phyloP scores from a whole-genome alignment of 1,284 basidiomycete species.

The Ustilago sp. region DNA sequence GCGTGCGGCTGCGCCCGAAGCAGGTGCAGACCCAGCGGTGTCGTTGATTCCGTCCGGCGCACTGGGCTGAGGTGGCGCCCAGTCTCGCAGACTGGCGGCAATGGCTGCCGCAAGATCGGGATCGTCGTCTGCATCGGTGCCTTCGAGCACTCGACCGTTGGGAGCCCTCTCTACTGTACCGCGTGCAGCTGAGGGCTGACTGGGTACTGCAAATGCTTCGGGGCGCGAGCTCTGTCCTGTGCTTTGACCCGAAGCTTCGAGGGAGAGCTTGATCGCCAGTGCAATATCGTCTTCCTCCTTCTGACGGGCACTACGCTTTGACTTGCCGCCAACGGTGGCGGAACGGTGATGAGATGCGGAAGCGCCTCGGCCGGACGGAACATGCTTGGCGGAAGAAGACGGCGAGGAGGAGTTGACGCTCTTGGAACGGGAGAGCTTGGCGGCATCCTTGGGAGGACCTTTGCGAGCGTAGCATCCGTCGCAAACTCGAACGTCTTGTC shows the following conservation, averaged over 20 bases:
- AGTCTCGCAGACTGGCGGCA: constrained; percentile 89
- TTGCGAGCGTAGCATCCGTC: constrained; percentile 77
- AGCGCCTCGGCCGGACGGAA: constrained; percentile 54
- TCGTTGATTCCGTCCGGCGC: constrained; percentile 54
- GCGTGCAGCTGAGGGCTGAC: constrained; percentile 71
- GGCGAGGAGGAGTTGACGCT: constrained; percentile 32
- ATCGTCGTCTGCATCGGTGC: constrained; percentile 84
- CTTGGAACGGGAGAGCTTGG: constrained; percentile 51
- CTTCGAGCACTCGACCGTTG: constrained; percentile 60
- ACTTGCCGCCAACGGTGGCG: constrained; percentile 60
- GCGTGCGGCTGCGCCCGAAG: constrained; percentile 1
- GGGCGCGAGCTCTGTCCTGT: constrained; percentile 73
- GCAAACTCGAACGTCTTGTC: constrained; percentile 92
- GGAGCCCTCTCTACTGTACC: constrained; percentile 68
- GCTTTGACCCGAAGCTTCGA: constrained; percentile 71
- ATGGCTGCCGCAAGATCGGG: constrained; percentile 93
- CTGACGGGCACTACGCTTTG: constrained; percentile 70
- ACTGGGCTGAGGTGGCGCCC: constrained; percentile 58
- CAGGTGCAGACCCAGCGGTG: constrained; percentile 13
- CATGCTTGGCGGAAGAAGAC: constrained; percentile 34
- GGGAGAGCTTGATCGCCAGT: constrained; percentile 89
- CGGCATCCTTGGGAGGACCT: constrained; percentile 54
- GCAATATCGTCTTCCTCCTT: constrained; percentile 87
- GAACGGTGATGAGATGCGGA: constrained; percentile 64
- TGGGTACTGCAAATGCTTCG: constrained; percentile 71